A percentile compares a stretch with the other conserved stretches of the same genome.
phyloP scores from a whole-genome alignment of 1,284 basidiomycete genomes.

The Pholiota adiposa region DNA sequence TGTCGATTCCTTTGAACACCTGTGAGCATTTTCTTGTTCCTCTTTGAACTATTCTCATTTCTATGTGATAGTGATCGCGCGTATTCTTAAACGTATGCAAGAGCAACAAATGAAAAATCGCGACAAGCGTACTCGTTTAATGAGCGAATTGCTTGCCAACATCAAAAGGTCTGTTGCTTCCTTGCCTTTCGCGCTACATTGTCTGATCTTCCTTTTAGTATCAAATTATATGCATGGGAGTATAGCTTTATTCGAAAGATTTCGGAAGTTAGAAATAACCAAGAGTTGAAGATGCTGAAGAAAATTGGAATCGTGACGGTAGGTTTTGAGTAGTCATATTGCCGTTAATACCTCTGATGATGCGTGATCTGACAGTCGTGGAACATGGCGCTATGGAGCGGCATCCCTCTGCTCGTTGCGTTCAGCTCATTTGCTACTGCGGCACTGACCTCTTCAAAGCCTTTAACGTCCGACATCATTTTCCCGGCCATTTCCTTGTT shows the following conservation, averaged over 20 bases:
- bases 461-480: constrained; percentile 89
- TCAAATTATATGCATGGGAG: constrained; percentile 89
- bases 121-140: constrained; percentile 73
- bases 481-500: constrained; percentile 96
- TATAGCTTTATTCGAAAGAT: constrained; percentile 82
- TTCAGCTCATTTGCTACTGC: constrained; percentile 90
- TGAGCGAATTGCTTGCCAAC: constrained; percentile 86
- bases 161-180: constrained; percentile 71
- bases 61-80: constrained; percentile 58
- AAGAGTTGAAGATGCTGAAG: constrained; percentile 81
- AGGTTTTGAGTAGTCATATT: constrained; percentile 23
- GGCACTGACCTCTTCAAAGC: constrained; percentile 66
- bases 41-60: not conserved
- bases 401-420: constrained; percentile 80
- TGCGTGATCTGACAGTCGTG: constrained; percentile 45
- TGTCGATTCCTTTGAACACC: constrained; percentile 83
- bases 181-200: not conserved
- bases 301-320: constrained; percentile 81
- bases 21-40: constrained; percentile 31
- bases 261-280: constrained; percentile 79
- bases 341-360: not conserved
- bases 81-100: constrained; percentile 80
- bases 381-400: constrained; percentile 67
- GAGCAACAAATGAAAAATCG: constrained; percentile 92
- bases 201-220: constrained; percentile 41